Evolutionary conservation across 495 filamentous ascomycete species (phyloP), one percentile per base, ranked within the genome.

Genomic region (Glarea lozoyensis): DNA sequence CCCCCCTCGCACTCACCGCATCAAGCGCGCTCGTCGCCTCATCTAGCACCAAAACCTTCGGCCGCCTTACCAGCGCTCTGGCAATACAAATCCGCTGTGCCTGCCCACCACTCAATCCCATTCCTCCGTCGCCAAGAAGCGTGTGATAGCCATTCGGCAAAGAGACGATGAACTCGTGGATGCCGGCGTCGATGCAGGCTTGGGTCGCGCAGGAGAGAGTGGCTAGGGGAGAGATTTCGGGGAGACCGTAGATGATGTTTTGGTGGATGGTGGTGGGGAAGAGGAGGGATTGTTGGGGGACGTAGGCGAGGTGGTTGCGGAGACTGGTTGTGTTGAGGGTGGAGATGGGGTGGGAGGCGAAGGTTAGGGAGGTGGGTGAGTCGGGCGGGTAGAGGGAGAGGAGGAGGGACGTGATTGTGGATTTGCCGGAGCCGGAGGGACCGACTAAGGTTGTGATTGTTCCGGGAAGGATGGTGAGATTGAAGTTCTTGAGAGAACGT

Each of bases 11-110:
- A n/a, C 69, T 79, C 45, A 78, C 73, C 0, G 67, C 68, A 56
- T 98, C 92, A 10, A 98, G 61, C 23, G 78, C 79, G 20, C 78
- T 84, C 0, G 92, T 97, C 3, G 89, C 83, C 59, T 97, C 92
- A 46, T 98, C 92, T 10, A 97, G 59, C 0, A 98, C 72, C 15
- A 97, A 56, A 5, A 95, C 59, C 30, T 69, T 67, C 0, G 87
- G 87, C 15, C 69, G 60, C 0, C 86, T 66, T 2, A 84, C 66
- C 1, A 97, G 61, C 3, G 90, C 89, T 1, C 92, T 65, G 2
- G 89, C 88, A 42, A 97, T 88, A 3, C 80, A 77, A 4, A 97
- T 48, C 0, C 87, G 72, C 54, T 95, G 89, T 2, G 79, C 78
- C 52, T 98, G 92, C 0, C 92, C 92, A 2, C 88, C 89, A 0